Base-by-base conservation (phyloP, 2,329 filamentous ascomycete species). In the Fusarium tjaetaba region DNA sequence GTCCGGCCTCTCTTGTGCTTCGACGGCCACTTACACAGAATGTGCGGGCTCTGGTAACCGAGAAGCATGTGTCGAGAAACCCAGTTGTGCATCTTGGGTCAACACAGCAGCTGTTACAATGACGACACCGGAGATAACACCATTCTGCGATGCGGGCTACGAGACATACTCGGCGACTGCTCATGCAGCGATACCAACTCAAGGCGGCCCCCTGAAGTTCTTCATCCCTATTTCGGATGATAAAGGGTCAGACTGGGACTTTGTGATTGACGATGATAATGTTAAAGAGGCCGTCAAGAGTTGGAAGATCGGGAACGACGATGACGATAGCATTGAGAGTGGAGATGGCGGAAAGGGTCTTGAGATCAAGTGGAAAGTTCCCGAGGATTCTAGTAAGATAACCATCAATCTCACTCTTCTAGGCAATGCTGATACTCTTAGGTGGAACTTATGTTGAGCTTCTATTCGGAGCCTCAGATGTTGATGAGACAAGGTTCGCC, bases 391-490 rank as follows among this genome's bases (percentile, higher is more conserved):
- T 0, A 36, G 49, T 36, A 52, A 26, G 48, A 51, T 20, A 6
- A 5, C 4, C 1, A 2, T 46, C 20, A 22, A 5, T 20, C 5
- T 3, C 4, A 7, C 9, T 8, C 22, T 14, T 51, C 11, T 2
- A 20, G n/a, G 2, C 2, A 3, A 18, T 24, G 1, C 48, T 26
- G 11, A 52, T 24, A 36, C 6, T 2, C 5, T 0, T 9, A 52
- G 49, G 9, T 26, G 49, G n/a, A 0, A 52, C n/a, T 14, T 52
- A 52, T 36, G 16, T 52, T 24, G 32, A 52, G 49, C 0, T 52
- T 0, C 16, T 36, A 1, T 24, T 52, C 32, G 5, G 11, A 24
- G 0, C 49, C 0, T 52, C 49, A 3, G 11, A 36, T 20, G 5
- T 26, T 0, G 13, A 26, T 3, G 32, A 0, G 49, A 36, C 26